Evolutionary conservation across 176 grass and related monocot genomes (phyloP).

Genomic region (Saccharum officinarum): DNA sequence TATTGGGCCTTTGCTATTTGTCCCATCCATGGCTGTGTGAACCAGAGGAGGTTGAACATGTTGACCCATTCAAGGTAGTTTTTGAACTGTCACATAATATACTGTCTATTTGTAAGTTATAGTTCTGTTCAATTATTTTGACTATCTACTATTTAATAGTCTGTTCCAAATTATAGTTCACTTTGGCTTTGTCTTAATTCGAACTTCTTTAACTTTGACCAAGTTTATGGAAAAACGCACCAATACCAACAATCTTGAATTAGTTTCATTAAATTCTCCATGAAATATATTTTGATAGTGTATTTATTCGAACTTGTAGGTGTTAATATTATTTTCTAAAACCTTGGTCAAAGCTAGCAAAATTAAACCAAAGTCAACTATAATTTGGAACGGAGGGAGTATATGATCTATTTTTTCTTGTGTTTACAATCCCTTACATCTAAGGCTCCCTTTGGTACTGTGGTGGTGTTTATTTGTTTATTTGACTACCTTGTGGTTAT

Average conservation of each 20-base stretch:
- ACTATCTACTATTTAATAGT: not conserved
- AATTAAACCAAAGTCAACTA: not conserved
- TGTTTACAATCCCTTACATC: conserved; percentile 18
- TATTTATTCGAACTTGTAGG: not conserved
- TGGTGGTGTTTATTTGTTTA: not conserved
- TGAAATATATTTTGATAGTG: not conserved
- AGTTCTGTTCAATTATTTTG: not conserved
- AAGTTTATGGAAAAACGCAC: not conserved
- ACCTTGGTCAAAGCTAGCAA: not conserved
- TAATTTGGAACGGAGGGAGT: not conserved
- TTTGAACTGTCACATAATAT: conserved; percentile 15
- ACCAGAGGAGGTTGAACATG: conserved; percentile 98
- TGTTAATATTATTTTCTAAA: not conserved
- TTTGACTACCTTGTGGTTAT: conserved; percentile 10
- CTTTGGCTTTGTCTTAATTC: not conserved
- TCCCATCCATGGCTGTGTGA: conserved; percentile 92
- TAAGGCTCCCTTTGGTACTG: not conserved
- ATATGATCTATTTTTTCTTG: conserved; percentile 5
- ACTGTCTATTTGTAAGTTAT: not conserved
- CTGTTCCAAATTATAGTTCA: not conserved
- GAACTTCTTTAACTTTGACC: not conserved
- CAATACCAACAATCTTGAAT: not conserved
- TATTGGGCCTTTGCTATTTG: conserved; percentile 94
- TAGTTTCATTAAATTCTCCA: not conserved
- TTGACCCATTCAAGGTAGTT: conserved; percentile 93